Evolutionary conservation across 345 rosid species (phyloP).

Genomic region (Euphorbia pulcherrima): DNA sequence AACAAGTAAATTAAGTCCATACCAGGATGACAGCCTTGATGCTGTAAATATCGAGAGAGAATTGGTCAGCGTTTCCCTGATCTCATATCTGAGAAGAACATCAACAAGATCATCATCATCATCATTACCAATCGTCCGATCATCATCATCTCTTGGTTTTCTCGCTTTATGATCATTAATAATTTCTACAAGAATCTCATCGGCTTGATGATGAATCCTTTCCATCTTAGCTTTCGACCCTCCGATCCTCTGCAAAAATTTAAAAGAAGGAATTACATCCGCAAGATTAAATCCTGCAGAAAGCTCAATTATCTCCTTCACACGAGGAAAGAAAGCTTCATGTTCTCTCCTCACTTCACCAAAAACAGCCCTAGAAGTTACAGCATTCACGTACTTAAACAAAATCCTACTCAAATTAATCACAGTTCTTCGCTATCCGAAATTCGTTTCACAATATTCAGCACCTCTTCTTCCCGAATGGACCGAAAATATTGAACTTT

Average conservation of each 20-base stretch:
- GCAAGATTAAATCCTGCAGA: conserved; percentile 18
- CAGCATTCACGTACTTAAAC: not conserved
- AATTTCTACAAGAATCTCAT: conserved; percentile 18
- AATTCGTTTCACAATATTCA: conserved; percentile 6
- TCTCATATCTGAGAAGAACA: conserved; percentile 11
- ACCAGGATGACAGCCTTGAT: conserved; percentile 10
- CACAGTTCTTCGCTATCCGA: not conserved
- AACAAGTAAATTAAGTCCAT: not conserved
- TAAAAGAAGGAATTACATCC: conserved; percentile 28
- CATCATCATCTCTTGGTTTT: not conserved
- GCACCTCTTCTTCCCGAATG: conserved; percentile 22
- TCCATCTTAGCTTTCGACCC: conserved; percentile 12
- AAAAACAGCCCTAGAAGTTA: conserved; percentile 14
- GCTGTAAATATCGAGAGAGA: not conserved
- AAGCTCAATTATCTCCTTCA: not conserved
- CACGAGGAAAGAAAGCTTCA: not conserved
- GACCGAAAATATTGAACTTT: conserved; percentile 21
- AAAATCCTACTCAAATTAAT: conserved; percentile 8
- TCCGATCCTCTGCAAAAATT: conserved; percentile 17
- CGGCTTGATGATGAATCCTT: conserved; percentile 16
- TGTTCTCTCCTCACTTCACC: conserved; percentile 1
- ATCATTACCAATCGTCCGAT: not conserved
- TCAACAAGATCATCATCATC: conserved; percentile 1
- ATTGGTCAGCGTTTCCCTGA: not conserved
- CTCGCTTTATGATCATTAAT: conserved; percentile 17